These are phyloP conservation scores for Tricholomella constricta DNA, from an alignment of 768 basidiomycete genomes.

Conservation along the genomic window DNA sequence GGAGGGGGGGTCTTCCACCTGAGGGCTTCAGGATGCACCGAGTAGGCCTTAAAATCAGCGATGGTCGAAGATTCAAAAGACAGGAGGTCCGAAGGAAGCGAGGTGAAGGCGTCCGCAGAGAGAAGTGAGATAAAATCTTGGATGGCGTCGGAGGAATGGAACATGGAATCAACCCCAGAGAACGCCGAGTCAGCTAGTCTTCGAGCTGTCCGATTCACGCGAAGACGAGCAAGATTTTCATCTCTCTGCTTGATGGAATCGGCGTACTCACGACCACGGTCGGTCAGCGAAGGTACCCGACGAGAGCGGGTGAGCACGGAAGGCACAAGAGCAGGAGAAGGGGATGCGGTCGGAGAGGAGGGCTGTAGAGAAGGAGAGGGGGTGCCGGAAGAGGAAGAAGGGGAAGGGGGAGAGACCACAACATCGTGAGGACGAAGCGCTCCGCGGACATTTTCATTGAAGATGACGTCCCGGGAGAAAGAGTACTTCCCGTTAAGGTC, in stretches of 20 bases:
- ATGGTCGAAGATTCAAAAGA: not conserved
- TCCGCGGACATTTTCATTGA: not conserved
- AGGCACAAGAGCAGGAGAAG: not conserved
- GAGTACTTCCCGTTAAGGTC: not conserved
- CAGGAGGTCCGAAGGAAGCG: not conserved
- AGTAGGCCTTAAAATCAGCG: not conserved
- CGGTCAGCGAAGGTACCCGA: not conserved
- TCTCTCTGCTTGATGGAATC: not conserved
- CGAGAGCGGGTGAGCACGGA: not conserved
- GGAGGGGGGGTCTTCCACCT: not conserved
- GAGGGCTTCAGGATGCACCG: not conserved
- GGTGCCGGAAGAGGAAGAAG: not conserved
- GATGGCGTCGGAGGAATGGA: not conserved
- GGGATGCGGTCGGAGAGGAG: too few relatives aligned
- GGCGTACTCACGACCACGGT: not conserved
- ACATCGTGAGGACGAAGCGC: conserved; percentile 8
- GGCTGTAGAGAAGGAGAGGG: too few relatives aligned
- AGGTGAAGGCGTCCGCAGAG: not conserved
- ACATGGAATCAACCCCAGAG: too few relatives aligned
- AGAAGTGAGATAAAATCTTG: not conserved
- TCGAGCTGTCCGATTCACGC: not conserved
- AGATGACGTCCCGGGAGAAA: not conserved
- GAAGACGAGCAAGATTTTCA: not conserved
- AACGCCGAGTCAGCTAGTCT: too few relatives aligned
- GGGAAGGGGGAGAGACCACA: conserved; percentile 9